Percentiles rank a stretch among this genome's conserved stretches.
These are phyloP conservation scores for Auxenochlorella pyrenoidosa DNA, from an alignment of 139 green algal genomes.

Conservation along the genomic window DNA sequence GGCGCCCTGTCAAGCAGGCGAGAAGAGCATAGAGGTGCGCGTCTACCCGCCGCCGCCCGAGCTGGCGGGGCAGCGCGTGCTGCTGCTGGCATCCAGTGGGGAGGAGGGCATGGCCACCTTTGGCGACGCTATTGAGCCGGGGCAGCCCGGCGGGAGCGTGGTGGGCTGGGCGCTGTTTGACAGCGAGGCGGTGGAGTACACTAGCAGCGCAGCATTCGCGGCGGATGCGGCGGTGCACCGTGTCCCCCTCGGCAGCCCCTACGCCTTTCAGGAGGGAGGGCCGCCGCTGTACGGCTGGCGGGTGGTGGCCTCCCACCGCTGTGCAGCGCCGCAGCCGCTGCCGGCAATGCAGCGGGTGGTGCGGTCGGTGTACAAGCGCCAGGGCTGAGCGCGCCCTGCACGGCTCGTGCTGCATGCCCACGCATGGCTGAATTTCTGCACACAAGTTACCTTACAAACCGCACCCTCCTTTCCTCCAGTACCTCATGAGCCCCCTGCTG, in stretches of 20 bases:
- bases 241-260: slow-evolving; percentile 10
- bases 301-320: neutral
- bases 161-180: slow-evolving; percentile 30
- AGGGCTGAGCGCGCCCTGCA: too few species aligned
- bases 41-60: neutral
- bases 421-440: too few species aligned
- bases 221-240: neutral
- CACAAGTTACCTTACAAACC: too few species aligned
- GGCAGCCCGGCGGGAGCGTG: neutral
- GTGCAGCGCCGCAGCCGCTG: neutral
- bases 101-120: slow-evolving; percentile 7
- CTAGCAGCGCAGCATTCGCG: neutral
- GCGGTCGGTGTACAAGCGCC: slow-evolving; percentile 2
- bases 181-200: neutral
- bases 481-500: too few species aligned
- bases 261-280: neutral
- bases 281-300: neutral
- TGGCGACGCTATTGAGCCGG: neutral
- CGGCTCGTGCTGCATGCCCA: too few species aligned
- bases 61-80: neutral
- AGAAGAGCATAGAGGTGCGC: slow-evolving; percentile 4
- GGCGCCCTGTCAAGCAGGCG: neutral
- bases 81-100: neutral
- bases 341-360: neutral
- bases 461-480: too few species aligned